A percentile compares a stretch with the other conserved stretches of the same genome.
Conservation (phyloP, 306 rosid genomes). For the Castanospermum australe region DNA sequence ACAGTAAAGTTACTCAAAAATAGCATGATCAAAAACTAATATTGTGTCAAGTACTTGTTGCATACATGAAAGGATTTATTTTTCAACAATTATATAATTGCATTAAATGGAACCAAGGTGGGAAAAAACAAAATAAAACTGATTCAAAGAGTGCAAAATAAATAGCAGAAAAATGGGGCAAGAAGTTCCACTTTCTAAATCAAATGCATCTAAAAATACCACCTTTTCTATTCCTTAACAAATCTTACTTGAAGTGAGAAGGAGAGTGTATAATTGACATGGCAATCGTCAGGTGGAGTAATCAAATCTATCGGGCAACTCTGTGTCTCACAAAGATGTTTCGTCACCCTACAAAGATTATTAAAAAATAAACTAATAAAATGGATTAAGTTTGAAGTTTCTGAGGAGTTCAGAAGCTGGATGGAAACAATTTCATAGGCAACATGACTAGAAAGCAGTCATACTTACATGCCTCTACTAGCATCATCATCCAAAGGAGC, state of each 20-base stretch:
- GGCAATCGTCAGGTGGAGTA: constrained; percentile 98
- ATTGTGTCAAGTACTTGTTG: neutral
- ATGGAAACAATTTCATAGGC: constrained; percentile 26
- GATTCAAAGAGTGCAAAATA: neutral
- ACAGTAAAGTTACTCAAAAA: neutral
- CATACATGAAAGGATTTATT: neutral
- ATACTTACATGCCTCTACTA: constrained; percentile 76
- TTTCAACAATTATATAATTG: constrained; percentile 5
- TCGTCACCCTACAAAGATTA: constrained; percentile 67
- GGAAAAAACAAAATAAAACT: neutral
- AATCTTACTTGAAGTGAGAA: constrained; percentile 95
- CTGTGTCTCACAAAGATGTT: constrained; percentile 73
- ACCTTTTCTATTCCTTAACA: neutral
- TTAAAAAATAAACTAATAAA: constrained; percentile 7
- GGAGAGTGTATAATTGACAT: constrained; percentile 90
- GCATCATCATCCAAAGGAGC: constrained; percentile 87
- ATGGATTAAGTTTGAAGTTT: constrained; percentile 23
- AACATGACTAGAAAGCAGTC: constrained; percentile 25
- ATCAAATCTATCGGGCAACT: constrained; percentile 86
- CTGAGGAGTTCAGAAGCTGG: neutral
- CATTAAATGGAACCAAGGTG: constrained; percentile 6
- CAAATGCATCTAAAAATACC: neutral
- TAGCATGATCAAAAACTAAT: constrained; percentile 8
- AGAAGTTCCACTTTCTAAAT: neutral
- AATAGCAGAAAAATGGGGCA: neutral